Evolutionary conservation across 768 basidiomycete genomes (phyloP), one percentile per base, ranked within the genome.

Genomic region (Pulveroboletus sp.): DNA sequence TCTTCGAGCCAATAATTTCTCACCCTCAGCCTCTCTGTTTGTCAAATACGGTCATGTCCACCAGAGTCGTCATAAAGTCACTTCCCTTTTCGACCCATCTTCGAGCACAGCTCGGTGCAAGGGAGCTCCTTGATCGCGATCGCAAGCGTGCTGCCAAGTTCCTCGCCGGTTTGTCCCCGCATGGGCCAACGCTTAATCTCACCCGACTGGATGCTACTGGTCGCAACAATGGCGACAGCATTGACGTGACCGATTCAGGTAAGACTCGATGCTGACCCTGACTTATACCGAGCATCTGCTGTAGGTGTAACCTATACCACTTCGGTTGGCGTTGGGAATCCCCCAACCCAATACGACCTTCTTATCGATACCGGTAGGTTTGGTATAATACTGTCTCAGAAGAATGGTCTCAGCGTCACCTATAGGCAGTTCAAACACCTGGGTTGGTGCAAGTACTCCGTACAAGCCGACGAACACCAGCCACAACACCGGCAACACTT

Each of bases 211-310:
- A 47, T 44, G 7, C 12, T 21, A 23, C 25, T 31, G 45, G 40
- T 10, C 43, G 45, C 10, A 44, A 53, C 2, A 21, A 36, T 27
- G 24, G 43, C 16, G 40, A 53, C 14, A 75, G 72, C 40, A 75
- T 83, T 49, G 78, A 83, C 42, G 81, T 77, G 39, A 82, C 77
- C 35, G 78, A 83, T 60, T 69, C 82, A 43, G 74, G 77, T 45
- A 25, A 13, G 34, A 12, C 12, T 29, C 10, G 17, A 40, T 21
- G 1, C n/a, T 9, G 2, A 7, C 14, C 27, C 14, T 23, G 5
- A 29, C 43, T 12, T 27, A 29, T 33, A 20, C 29, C 45, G 40
- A 64, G 1, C 45, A 21, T 19, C 16, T 38, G 13, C 17, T 23
- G n/a, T 48, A 60, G 73, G 69, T 45, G 78, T 83, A 10, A 79